Percentiles rank a stretch among this genome's conserved stretches.
These are phyloP conservation scores for Botrytis pseudocinerea DNA, from an alignment of 2,329 filamentous ascomycete genomes.

Conservation along the genomic window DNA sequence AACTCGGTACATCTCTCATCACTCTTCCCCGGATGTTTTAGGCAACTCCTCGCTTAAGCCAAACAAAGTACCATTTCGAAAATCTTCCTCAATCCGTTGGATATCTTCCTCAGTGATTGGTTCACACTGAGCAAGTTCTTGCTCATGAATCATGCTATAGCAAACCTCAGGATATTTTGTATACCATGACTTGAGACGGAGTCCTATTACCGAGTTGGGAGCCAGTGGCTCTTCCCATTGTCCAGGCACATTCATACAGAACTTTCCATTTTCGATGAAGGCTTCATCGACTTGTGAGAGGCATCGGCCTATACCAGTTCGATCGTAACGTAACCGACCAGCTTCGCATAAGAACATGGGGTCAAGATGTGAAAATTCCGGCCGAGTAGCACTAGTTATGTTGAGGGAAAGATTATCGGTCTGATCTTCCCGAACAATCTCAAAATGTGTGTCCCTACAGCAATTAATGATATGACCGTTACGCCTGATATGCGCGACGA, in stretches of 20 bases:
- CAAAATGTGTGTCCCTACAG: neutral
- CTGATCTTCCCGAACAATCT: neutral
- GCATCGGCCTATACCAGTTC: neutral
- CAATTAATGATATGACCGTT: neutral
- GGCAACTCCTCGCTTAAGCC: neutral
- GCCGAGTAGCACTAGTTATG: neutral
- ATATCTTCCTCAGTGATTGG: neutral
- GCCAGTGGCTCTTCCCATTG: conserved; percentile 13
- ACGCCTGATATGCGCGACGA: no score
- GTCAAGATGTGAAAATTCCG: conserved; percentile 19
- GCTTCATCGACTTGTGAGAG: conserved; percentile 3
- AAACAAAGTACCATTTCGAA: neutral
- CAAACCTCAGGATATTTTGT: neutral
- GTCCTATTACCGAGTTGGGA: neutral
- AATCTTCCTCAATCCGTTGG: neutral
- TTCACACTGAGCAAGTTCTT: rapidly evolving
- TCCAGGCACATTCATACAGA: conserved; percentile 14
- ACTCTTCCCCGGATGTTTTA: neutral
- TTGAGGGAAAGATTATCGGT: neutral
- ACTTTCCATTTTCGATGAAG: conserved; percentile 9
- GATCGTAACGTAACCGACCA: neutral
- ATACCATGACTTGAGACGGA: neutral
- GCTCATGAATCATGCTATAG: neutral
- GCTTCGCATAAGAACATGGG: conserved; percentile 19
- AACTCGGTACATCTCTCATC: rapidly evolving